Evolutionary conservation across 768 basidiomycete genomes (phyloP).

Genomic region (Tylopilus vinaceipallidus): DNA sequence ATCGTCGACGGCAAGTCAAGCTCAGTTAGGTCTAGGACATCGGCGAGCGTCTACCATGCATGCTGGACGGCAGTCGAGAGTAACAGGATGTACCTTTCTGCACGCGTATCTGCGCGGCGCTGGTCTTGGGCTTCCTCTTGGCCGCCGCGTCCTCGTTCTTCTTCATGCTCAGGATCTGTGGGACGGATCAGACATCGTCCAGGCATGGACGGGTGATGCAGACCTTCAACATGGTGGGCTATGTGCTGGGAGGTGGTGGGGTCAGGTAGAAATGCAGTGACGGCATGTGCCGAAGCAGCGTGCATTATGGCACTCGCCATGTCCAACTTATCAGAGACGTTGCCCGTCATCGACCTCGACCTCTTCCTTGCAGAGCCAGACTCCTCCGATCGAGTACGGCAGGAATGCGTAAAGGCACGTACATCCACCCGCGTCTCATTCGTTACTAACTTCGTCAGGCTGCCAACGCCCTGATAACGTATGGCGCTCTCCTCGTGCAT

Average conservation of each 20-base stretch:
- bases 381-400: conserved; percentile 45
- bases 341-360: conserved; percentile 80
- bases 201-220: not conserved
- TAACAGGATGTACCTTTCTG: conserved; percentile 76
- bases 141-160: conserved; percentile 97
- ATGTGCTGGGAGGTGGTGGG: conserved; percentile 14
- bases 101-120: conserved; percentile 97
- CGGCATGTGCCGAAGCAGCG: conserved; percentile 31
- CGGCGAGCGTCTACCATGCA: conserved; percentile 1
- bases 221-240: conserved; percentile 45
- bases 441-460: conserved; percentile 51
- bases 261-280: conserved; percentile 18
- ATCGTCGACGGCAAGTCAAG: conserved; percentile 95
- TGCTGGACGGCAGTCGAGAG: not conserved
- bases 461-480: conserved; percentile 76
- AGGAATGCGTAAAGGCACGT: conserved; percentile 66
- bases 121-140: conserved; percentile 98
- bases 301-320: too few species aligned
- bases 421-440: not conserved
- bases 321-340: conserved; percentile 44
- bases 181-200: conserved; percentile 6
- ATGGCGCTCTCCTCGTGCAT: conserved; percentile 82
- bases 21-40: conserved; percentile 81
- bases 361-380: conserved; percentile 51
- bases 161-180: conserved; percentile 98